Percentiles rank a stretch among this genome's conserved stretches.
Conservation (phyloP, 495 filamentous ascomycete species). For the Darksidea phi region DNA sequence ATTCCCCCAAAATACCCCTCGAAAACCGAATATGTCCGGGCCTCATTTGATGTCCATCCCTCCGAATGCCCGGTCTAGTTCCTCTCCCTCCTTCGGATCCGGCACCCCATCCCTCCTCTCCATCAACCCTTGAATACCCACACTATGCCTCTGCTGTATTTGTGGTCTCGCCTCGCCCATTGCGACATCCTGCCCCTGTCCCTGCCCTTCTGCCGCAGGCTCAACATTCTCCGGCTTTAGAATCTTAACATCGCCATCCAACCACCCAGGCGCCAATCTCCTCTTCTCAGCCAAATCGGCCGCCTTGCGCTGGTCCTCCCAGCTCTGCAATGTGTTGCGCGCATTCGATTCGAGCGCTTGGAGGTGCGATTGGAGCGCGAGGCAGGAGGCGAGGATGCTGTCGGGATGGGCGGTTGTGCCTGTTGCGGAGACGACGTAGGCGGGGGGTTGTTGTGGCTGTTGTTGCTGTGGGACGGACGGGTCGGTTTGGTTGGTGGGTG, state of each 20-base stretch:
- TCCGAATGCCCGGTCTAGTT: conserved; percentile 89
- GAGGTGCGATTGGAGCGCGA: conserved; percentile 72
- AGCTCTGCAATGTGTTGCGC: conserved; percentile 60
- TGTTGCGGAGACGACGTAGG: conserved; percentile 67
- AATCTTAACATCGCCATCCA: conserved; percentile 83
- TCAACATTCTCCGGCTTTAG: conserved; percentile 66
- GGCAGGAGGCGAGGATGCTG: conserved; percentile 77
- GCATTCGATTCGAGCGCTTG: conserved; percentile 62
- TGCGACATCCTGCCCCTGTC: conserved; percentile 11
- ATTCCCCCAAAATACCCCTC: not conserved
- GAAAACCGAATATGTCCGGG: too few species aligned
- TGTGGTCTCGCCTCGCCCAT: conserved; percentile 13
- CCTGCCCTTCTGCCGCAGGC: conserved; percentile 16
- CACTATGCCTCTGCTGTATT: conserved; percentile 45
- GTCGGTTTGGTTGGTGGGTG: not conserved
- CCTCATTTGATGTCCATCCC: conserved; percentile 50
- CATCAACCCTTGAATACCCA: conserved; percentile 47
- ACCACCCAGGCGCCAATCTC: conserved; percentile 86
- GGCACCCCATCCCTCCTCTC: conserved; percentile 34
- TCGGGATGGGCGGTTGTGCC: conserved; percentile 77
- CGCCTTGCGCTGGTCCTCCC: conserved; percentile 68
- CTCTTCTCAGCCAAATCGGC: conserved; percentile 90
- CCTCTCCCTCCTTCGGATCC: conserved; percentile 60
- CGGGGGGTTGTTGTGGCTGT: conserved; percentile 27
- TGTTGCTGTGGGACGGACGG: conserved; percentile 26